These are phyloP conservation scores for Mucor irregularis DNA, from an alignment of 371 early-diverging fungal genomes.

Conservation along the genomic window DNA sequence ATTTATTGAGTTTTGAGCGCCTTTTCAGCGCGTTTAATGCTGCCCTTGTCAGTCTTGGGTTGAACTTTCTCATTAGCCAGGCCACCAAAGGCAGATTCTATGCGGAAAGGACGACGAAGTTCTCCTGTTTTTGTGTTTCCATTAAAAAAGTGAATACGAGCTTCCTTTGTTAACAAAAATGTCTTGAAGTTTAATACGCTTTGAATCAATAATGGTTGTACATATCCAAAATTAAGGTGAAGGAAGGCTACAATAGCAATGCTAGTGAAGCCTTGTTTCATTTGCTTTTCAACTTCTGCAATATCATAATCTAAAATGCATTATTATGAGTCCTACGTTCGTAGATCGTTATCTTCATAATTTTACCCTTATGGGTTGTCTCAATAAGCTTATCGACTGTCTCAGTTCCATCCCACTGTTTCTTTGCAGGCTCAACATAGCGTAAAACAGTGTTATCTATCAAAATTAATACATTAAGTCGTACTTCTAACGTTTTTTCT, in stretches of 20 bases:
- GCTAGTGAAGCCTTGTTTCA: conserved; percentile 68
- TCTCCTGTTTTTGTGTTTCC: conserved; percentile 68
- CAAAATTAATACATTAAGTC: background rate
- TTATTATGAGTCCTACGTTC: background rate
- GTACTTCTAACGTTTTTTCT: no score
- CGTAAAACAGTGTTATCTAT: conserved; percentile 40
- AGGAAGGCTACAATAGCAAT: conserved; percentile 69
- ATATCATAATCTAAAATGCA: conserved; percentile 69
- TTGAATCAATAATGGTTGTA: conserved; percentile 86
- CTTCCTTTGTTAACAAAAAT: conserved; percentile 62
- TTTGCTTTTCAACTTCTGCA: conserved; percentile 65
- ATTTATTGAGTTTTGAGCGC: conserved; percentile 44
- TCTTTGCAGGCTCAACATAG: conserved; percentile 41
- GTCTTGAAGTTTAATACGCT: conserved; percentile 71
- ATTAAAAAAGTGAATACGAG: conserved; percentile 67
- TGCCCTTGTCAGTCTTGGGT: conserved; percentile 46
- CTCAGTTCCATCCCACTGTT: conserved; percentile 43
- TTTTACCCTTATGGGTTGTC: conserved; percentile 36
- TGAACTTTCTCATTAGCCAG: conserved; percentile 33
- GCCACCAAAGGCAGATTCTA: conserved; percentile 61
- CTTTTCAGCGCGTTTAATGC: conserved; percentile 55
- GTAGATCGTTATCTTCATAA: background rate
- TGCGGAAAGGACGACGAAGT: conserved; percentile 81
- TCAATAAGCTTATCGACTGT: conserved; percentile 31
- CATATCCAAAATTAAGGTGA: conserved; percentile 83